phyloP scores from a whole-genome alignment of 371 early-diverging fungal species.

The Mucor velutinosus region DNA sequence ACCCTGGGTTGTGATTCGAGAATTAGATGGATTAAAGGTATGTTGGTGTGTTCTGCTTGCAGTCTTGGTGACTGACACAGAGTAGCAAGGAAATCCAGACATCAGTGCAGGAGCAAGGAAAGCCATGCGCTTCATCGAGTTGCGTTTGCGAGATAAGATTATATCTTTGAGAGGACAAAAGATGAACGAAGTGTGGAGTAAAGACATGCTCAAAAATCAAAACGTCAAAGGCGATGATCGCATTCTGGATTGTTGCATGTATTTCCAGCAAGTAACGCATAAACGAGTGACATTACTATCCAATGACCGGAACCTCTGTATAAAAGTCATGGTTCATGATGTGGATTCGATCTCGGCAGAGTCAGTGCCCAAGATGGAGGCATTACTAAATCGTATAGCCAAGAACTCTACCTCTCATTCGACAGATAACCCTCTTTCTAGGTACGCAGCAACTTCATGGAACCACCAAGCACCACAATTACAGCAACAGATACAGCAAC shows the following conservation, averaged over 20 bases:
- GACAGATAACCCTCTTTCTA: neutral
- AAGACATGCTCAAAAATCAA: neutral
- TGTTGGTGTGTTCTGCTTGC: too few species aligned
- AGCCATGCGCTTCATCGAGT: constrained; percentile 41
- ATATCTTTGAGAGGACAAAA: constrained; percentile 36
- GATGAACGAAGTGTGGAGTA: constrained; percentile 25
- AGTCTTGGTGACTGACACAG: neutral
- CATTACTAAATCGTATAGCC: constrained; percentile 11
- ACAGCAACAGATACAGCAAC: neutral
- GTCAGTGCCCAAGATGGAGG: constrained; percentile 18
- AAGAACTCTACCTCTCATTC: neutral
- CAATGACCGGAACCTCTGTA: constrained; percentile 45
- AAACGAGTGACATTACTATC: constrained; percentile 31
- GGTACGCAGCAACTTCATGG: neutral
- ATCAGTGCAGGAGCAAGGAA: constrained; percentile 20
- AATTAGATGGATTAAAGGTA: constrained; percentile 44
- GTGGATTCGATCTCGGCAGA: constrained; percentile 36
- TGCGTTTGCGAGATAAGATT: constrained; percentile 11
- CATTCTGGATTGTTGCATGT: constrained; percentile 48
- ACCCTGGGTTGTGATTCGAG: constrained; percentile 47
- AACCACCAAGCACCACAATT: neutral
- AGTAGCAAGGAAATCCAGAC: neutral
- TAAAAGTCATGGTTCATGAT: constrained; percentile 51
- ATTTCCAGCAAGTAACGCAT: constrained; percentile 18
- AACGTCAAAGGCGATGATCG: constrained; percentile 35